A percentile compares a stretch with the other conserved stretches of the same genome.
These are phyloP conservation scores for Lentinula detonsa DNA, from an alignment of 768 basidiomycete genomes.

Conservation along the genomic window DNA sequence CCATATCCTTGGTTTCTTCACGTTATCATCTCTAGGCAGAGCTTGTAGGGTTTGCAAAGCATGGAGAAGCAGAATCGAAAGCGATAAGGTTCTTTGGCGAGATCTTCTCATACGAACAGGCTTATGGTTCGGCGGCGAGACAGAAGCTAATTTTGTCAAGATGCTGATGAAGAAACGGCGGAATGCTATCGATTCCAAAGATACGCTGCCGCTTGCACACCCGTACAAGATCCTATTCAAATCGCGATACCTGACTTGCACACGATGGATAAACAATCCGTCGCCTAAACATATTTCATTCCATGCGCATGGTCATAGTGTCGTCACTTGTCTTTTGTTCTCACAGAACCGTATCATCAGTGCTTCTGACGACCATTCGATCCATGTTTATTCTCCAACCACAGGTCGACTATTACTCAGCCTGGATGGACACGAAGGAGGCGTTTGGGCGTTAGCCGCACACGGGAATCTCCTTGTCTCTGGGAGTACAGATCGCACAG, in stretches of 20 bases:
- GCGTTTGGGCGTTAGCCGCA: slow-evolving; percentile 94
- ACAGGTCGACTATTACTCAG: slow-evolving; percentile 71
- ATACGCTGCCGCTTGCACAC: slow-evolving; percentile 65
- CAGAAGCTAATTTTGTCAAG: slow-evolving; percentile 74
- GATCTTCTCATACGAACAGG: slow-evolving; percentile 78
- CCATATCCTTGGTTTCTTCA: slow-evolving; percentile 79
- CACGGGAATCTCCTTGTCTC: slow-evolving; percentile 86
- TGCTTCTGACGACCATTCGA: slow-evolving; percentile 95
- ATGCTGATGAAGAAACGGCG: slow-evolving; percentile 60
- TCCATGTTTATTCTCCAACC: slow-evolving; percentile 88
- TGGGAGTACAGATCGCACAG: slow-evolving; percentile 90
- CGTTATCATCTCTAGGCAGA: slow-evolving; percentile 75
- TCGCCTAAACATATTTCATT: slow-evolving; percentile 77
- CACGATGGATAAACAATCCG: slow-evolving; percentile 71
- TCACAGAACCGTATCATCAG: slow-evolving; percentile 94
- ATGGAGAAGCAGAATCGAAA: slow-evolving; percentile 91
- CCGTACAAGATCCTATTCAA: slow-evolving; percentile 94
- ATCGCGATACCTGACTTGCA: slow-evolving; percentile 74
- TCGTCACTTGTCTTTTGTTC: slow-evolving; percentile 95
- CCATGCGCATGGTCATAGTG: slow-evolving; percentile 81
- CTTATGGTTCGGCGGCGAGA: slow-evolving; percentile 86
- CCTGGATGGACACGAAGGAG: slow-evolving; percentile 89
- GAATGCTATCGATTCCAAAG: slow-evolving; percentile 22
- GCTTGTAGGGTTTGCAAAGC: slow-evolving; percentile 85
- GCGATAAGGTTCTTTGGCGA: slow-evolving; percentile 85